Evolutionary conservation across 306 rosid genomes (phyloP).

Genomic region (Quercus engelmannii): DNA sequence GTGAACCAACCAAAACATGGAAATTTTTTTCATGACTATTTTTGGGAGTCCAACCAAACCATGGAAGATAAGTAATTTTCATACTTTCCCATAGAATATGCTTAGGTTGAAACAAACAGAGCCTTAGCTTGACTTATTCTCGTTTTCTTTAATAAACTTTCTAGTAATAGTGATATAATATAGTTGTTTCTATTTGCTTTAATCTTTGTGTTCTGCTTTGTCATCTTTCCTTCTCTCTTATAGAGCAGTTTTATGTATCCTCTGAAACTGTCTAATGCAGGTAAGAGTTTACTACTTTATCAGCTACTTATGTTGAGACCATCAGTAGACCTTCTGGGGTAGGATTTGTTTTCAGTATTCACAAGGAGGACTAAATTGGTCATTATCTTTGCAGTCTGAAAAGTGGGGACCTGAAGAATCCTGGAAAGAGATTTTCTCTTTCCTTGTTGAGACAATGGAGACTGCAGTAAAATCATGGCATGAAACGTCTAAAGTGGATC

Average conservation of each 20-base stretch:
- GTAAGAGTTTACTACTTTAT: slow-evolving; percentile 11
- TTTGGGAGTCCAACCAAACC: too few species aligned
- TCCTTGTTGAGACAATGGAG: slow-evolving; percentile 93
- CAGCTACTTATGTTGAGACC: slow-evolving; percentile 17
- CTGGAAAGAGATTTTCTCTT: slow-evolving; percentile 66
- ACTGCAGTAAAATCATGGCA: slow-evolving; percentile 89
- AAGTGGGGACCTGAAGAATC: slow-evolving; percentile 74
- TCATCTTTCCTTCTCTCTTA: slow-evolving; percentile 6
- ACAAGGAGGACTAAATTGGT: slow-evolving; percentile 31
- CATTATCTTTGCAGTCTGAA: slow-evolving; percentile 60
- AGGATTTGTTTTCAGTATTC: slow-evolving; percentile 20
- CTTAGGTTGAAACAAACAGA: too few species aligned
- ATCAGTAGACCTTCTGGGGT: neutral
- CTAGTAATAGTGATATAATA: neutral
- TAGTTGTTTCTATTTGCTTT: neutral
- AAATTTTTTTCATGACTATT: too few species aligned
- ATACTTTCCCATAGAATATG: too few species aligned
- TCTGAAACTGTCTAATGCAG: slow-evolving; percentile 21
- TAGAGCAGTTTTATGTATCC: neutral
- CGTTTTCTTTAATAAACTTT: neutral
- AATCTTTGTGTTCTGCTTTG: slow-evolving; percentile 15
- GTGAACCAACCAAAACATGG: too few species aligned
- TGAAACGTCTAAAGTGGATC: slow-evolving; percentile 78
- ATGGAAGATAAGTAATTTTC: too few species aligned
- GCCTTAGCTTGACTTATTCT: neutral